Evolutionary conservation across 192 early-diverging fungal species (phyloP).

Genomic region (Coemansia sp.): DNA sequence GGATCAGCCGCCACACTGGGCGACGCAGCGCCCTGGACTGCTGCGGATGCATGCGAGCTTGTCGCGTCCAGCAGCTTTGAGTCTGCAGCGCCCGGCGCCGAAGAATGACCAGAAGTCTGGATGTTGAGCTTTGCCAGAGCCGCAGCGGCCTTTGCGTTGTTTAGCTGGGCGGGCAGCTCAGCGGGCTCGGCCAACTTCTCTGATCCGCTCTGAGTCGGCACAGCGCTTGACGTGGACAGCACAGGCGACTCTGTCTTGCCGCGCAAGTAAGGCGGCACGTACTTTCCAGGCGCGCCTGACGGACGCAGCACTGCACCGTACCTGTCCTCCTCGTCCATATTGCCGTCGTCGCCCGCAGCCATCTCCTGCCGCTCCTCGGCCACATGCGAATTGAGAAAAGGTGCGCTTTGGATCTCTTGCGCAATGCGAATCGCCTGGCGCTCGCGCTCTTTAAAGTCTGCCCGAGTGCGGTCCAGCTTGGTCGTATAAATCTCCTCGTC

Average conservation of each 20-base stretch:
- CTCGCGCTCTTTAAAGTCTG: conserved; percentile 86
- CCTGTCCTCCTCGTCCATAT: conserved; percentile 88
- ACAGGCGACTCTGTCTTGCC: conserved; percentile 34
- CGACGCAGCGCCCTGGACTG: background rate
- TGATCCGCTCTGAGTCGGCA: background rate
- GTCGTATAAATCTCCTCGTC: conserved; percentile 97
- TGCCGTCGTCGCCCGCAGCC: conserved; percentile 56
- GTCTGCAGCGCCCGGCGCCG: conserved; percentile 2
- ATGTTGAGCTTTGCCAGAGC: conserved; percentile 54
- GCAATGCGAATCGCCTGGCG: conserved; percentile 84
- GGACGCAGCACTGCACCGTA: conserved; percentile 80
- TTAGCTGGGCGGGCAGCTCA: conserved; percentile 9
- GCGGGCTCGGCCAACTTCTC: conserved; percentile 10
- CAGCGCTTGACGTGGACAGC: conserved; percentile 2
- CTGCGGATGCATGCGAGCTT: background rate
- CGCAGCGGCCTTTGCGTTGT: conserved; percentile 39
- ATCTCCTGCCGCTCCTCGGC: conserved; percentile 84
- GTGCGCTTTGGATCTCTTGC: conserved; percentile 80
- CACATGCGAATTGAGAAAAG: conserved; percentile 79
- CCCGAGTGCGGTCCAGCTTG: conserved; percentile 75
- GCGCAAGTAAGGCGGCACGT: conserved; percentile 82
- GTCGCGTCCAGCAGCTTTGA: background rate
- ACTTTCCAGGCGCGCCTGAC: conserved; percentile 69
- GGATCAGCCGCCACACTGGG: conserved; percentile 27
- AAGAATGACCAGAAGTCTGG: conserved; percentile 38